Evolutionary conservation across 1,284 basidiomycete species (phyloP).

Genomic region (Leccinum ponderosum): DNA sequence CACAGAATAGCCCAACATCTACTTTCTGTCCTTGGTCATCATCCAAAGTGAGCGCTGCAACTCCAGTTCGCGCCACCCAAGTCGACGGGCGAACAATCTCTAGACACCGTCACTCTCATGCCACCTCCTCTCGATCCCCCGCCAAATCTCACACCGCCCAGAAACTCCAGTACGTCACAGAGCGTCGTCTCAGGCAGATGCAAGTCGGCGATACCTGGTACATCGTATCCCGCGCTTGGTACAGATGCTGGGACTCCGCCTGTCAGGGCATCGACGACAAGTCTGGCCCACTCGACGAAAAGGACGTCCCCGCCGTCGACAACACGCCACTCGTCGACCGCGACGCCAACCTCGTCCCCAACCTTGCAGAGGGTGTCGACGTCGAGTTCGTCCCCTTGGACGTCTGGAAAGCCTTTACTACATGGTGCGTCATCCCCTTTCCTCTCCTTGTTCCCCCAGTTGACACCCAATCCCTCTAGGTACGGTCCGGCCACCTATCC

Average conservation of each 20-base stretch:
- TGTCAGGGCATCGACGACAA: slow-evolving; percentile 69
- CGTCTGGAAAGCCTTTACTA: slow-evolving; percentile 69
- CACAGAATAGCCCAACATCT: neutral
- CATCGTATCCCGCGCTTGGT: slow-evolving; percentile 73
- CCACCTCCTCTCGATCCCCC: slow-evolving; percentile 21
- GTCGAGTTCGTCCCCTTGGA: slow-evolving; percentile 75
- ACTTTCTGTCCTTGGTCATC: neutral
- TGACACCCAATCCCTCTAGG: slow-evolving; percentile 42
- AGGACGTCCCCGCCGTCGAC: slow-evolving; percentile 73
- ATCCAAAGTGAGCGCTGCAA: slow-evolving; percentile 66
- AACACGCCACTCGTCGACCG: slow-evolving; percentile 64
- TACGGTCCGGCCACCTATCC: slow-evolving; percentile 62
- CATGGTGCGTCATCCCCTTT: slow-evolving; percentile 53
- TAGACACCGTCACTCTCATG: slow-evolving; percentile 25
- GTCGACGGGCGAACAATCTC: slow-evolving; percentile 47
- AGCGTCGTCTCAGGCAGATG: slow-evolving; percentile 50
- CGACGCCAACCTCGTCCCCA: slow-evolving; percentile 48
- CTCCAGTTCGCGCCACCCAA: slow-evolving; percentile 19
- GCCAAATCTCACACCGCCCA: slow-evolving; percentile 38
- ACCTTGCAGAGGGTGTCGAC: slow-evolving; percentile 68
- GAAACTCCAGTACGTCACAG: slow-evolving; percentile 52
- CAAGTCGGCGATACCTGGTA: slow-evolving; percentile 76
- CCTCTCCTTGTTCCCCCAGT: neutral
- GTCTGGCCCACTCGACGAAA: slow-evolving; percentile 57
- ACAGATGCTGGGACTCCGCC: slow-evolving; percentile 70